A percentile compares a stretch with the other conserved stretches of the same genome.
Conservation (phyloP, 2,329 filamentous ascomycete genomes). For the Tolypocladium endophyticum region DNA sequence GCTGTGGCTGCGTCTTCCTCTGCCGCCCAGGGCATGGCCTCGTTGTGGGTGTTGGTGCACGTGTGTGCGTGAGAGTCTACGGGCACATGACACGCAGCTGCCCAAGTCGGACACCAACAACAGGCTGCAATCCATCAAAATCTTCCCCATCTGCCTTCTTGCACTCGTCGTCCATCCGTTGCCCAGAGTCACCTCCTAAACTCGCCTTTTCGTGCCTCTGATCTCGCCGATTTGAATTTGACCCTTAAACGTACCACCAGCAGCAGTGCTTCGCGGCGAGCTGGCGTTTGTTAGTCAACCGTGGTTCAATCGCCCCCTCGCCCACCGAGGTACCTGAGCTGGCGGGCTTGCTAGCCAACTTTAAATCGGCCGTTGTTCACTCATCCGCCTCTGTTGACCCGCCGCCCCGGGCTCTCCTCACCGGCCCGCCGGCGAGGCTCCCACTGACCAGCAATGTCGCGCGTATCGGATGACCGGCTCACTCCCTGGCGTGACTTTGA, state of each 20-base stretch:
- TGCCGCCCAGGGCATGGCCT: not conserved
- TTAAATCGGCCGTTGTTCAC: not conserved
- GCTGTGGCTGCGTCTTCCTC: not conserved
- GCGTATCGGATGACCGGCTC: not conserved
- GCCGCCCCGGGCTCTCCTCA: not conserved
- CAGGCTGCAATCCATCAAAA: not conserved
- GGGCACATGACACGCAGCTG: not conserved
- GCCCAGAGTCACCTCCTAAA: not conserved
- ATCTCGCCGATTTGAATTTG: not conserved
- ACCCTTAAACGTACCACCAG: not conserved
- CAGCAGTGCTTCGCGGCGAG: not conserved
- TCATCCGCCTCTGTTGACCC: not conserved
- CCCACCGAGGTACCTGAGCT: not conserved
- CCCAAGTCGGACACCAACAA: not conserved
- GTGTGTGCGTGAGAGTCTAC: not conserved
- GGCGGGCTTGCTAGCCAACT: not conserved
- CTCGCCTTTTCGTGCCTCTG: not conserved
- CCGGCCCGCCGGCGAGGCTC: not conserved
- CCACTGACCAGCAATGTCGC: not conserved
- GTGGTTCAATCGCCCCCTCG: not conserved
- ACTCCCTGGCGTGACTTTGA: not conserved
- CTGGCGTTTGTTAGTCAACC: not conserved
- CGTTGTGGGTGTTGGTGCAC: not conserved
- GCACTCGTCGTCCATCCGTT: not conserved
- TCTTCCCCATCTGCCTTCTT: not conserved